Base-by-base conservation (phyloP, 2,329 filamentous ascomycete genomes). In the Sporothrix euskadiensis region DNA sequence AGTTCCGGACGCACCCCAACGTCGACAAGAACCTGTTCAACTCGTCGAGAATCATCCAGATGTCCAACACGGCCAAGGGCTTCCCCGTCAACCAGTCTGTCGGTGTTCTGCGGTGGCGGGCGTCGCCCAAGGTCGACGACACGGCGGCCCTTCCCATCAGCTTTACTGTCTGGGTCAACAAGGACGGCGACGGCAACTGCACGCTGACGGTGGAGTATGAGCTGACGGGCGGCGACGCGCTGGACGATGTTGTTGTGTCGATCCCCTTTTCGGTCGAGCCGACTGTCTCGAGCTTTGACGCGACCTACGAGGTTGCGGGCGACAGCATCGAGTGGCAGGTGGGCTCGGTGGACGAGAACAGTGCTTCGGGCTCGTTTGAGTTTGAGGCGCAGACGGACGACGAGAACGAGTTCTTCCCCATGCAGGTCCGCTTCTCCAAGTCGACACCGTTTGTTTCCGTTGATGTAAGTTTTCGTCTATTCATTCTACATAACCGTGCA, bases 101-200 rank as follows among this genome's bases (percentile, higher is more conserved):
- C 73, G 94, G 93, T 73, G 94, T 98, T 57, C 87, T 99, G 80
- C 90, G 95, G 81, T 99, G 96, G 96, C 92, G 94, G 79, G 92
- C 93, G 30, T 90, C 91, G 19, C 92, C 94, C 68, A 94, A 93
- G 83, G 87, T 88, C 2, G 94, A 97, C 77, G 93, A 97, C 78
- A 83, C 91, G 49, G 90, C 90, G 75, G 89, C 94, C 72, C 90
- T 97, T 52, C 96, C 96, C 8, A 96, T 99, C 79, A 96, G 92
- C 52, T 98, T 99, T 82, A 98, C 94, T 1, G 95, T 98, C 52
- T 99, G 96, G 96, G 93, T 97, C 75, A 98, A 97, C 83, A 94
- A 94, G 82, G 92, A 93, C 66, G 88, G 89, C 30, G 89, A 91
- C 65, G 89, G 90, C 80, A 94, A 91, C 79, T 97, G 91, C 82